Base-by-base conservation (phyloP, 805 yeast species). In the Kluyveromyces aestuarii region DNA sequence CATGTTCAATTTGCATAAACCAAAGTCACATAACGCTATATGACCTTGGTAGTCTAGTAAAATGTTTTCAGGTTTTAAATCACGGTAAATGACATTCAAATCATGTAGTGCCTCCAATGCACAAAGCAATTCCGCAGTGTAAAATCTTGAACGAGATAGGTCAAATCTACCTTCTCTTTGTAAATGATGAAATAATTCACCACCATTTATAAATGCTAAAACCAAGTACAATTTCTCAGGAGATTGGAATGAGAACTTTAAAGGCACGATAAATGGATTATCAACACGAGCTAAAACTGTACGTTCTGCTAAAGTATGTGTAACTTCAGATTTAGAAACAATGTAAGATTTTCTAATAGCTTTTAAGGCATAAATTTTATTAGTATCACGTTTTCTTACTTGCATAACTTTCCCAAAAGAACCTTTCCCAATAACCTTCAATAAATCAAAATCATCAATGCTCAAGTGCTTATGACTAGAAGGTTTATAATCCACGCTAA, bases 401-500 rank as follows among this genome's bases (percentile, higher is more conserved):
- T 93, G 99, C 98, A 93, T 93, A 47, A 93, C 99, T 69, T 93
- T 93, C 46, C 99, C 99, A 65, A 93, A 93, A 9, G 97, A 89
- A 8, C 99, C 99, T 65, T 93, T 93, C 37, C 99, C 99, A 48
- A 93, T 88, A 19, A 93, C 99, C 68, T 93, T 93, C 56, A 93
- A 75, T 46, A 93, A 71, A 59, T 89, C 96, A 69, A 93, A 91
- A 62, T 91, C 96, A 49, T 89, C 96, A 55, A 93, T 88, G 1
- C 88, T 74, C 44, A 93, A 72, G 45, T 84, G 84, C 54, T 82
- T 79, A 62, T 78, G 79, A 54, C 69, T 77, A 47, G 77, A 72
- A 17, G 88, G 84, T 64, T 81, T 82, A 68, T 79, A 85, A 59
- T 84, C 88, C 35, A 85, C 74, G 19, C 83, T 74, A 27, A 87